Percentiles rank a stretch among this genome's conserved stretches.
Conservation (phyloP, 495 filamentous ascomycete genomes). For the Penicillium alfredii region DNA sequence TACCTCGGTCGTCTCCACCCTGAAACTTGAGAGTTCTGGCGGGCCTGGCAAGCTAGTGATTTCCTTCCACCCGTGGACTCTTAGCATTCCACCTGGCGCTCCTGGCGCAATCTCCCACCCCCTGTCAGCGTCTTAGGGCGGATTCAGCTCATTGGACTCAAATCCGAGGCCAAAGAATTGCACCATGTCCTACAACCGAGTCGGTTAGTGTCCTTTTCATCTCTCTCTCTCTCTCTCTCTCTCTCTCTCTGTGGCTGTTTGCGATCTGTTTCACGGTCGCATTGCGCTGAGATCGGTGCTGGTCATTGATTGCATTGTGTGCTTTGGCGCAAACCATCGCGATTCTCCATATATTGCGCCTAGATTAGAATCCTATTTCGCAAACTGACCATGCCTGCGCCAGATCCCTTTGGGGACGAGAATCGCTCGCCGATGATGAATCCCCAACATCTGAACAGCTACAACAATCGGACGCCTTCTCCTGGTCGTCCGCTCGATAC, state of each 20-base stretch:
- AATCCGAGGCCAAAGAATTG: constrained; percentile 15
- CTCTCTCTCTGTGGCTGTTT: constrained; percentile 8
- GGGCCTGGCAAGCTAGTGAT: no score
- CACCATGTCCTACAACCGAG: constrained; percentile 59
- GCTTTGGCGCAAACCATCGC: constrained; percentile 1
- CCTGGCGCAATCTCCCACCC: constrained; percentile 32
- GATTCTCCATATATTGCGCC: no score
- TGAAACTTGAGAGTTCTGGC: no score
- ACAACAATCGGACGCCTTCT: constrained; percentile 42
- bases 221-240: constrained; percentile 9
- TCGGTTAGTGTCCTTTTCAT: constrained; percentile 51
- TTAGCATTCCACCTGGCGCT: constrained; percentile 25
- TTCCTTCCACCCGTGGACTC: no score
- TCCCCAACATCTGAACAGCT: constrained; percentile 46
- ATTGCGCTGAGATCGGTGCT: constrained; percentile 11
- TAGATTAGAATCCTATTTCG: neutral
- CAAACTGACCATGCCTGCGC: constrained; percentile 15
- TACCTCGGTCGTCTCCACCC: no score
- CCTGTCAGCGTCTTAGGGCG: constrained; percentile 19
- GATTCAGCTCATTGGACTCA: constrained; percentile 19
- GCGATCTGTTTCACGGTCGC: constrained; percentile 14
- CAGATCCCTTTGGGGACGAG: constrained; percentile 52
- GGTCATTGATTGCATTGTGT: constrained; percentile 16
- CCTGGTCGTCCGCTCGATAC: constrained; percentile 55
- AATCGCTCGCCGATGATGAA: constrained; percentile 49